Evolutionary conservation across 139 green algal genomes (phyloP).

Genomic region (Closterium sp.): DNA sequence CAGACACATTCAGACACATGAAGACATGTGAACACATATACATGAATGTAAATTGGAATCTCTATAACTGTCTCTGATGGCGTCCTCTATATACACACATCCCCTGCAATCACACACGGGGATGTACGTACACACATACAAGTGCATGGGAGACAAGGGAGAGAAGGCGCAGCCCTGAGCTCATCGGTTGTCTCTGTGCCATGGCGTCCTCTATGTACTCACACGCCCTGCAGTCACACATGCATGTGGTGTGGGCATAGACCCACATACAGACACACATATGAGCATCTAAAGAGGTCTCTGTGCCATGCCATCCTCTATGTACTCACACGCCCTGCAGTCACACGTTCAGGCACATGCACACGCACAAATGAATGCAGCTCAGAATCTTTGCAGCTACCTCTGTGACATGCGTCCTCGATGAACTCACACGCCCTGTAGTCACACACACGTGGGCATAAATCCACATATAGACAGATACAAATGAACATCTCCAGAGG

Average conservation of each 20-base stretch:
- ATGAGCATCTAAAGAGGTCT: not conserved
- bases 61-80: not conserved
- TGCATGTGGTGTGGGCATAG: too few species aligned
- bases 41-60: too few species aligned
- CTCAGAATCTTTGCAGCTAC: too few species aligned
- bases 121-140: too few species aligned
- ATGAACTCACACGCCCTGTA: not conserved
- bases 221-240: constrained; percentile 17
- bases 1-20: too few species aligned
- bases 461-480: too few species aligned
- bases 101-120: too few species aligned
- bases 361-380: not conserved
- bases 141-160: constrained; percentile 64
- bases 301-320: constrained; percentile 49
- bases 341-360: not conserved
- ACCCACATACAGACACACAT: too few species aligned
- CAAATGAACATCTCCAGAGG: too few species aligned
- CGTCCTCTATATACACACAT: too few species aligned
- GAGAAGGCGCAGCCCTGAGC: constrained; percentile 79
- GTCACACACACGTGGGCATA: too few species aligned
- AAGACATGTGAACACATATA: too few species aligned
- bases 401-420: not conserved
- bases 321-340: constrained; percentile 38
- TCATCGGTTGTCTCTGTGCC: constrained; percentile 39
- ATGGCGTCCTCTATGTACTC: constrained; percentile 55